Conservation (phyloP, 306 rosid genomes). For the Vigna hirtella region DNA sequence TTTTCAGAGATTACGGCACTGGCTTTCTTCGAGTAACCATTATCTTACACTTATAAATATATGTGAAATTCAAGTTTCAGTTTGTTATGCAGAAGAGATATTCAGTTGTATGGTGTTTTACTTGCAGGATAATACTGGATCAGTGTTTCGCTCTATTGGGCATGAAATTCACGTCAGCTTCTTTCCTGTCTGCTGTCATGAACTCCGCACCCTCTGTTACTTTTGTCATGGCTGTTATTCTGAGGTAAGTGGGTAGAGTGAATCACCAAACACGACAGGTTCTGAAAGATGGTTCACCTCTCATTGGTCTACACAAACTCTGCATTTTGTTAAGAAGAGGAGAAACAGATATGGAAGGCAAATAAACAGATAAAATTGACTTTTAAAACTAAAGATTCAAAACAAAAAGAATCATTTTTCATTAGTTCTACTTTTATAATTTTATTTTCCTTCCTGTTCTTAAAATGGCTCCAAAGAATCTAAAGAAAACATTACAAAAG, state of each 20-base stretch:
- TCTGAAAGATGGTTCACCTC: not conserved
- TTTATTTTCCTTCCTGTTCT: not conserved
- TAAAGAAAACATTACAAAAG: not conserved
- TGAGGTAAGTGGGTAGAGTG: slow-evolving; percentile 26
- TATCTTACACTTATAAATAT: not conserved
- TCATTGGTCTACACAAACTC: not conserved
- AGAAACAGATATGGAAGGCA: not conserved
- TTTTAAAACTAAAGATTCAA: not conserved
- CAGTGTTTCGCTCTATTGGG: slow-evolving; percentile 52
- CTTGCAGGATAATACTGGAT: slow-evolving; percentile 55
- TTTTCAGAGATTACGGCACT: slow-evolving; percentile 69
- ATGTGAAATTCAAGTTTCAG: not conserved
- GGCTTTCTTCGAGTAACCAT: slow-evolving; percentile 80
- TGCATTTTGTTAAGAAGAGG: not conserved
- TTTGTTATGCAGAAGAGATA: not conserved
- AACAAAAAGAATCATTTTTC: too few relatives aligned
- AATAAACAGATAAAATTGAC: not conserved
- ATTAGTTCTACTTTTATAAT: not conserved
- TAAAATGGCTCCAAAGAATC: not conserved
- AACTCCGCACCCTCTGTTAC: slow-evolving; percentile 57
- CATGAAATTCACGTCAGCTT: slow-evolving; percentile 53
- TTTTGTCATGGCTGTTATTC: slow-evolving; percentile 50
- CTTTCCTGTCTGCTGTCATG: slow-evolving; percentile 55
- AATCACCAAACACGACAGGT: not conserved
- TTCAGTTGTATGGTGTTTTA: not conserved